phyloP scores from a whole-genome alignment of 1,284 basidiomycete genomes.

The Sparassis latifolia region DNA sequence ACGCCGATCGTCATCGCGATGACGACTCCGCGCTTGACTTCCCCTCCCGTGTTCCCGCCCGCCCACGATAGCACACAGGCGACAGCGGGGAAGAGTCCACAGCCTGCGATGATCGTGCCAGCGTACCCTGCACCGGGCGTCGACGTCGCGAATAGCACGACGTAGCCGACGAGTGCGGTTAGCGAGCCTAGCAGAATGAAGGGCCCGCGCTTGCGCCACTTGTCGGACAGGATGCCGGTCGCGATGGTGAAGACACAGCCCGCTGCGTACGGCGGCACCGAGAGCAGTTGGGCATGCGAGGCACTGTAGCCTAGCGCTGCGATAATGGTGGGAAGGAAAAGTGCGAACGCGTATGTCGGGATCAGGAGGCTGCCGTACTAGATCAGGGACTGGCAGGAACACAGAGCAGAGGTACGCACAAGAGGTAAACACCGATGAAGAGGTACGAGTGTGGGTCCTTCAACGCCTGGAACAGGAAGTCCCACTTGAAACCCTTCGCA shows the following conservation, averaged over 20 bases:
- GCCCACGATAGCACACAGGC: slow-evolving; percentile 57
- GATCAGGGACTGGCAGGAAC: slow-evolving; percentile 21
- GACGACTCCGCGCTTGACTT: slow-evolving; percentile 61
- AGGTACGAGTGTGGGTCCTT: slow-evolving; percentile 35
- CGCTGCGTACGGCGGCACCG: slow-evolving; percentile 15
- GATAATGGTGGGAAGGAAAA: slow-evolving; percentile 26
- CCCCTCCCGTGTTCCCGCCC: slow-evolving; percentile 60
- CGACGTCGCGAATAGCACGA: slow-evolving; percentile 44
- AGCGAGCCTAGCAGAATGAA: slow-evolving; percentile 53
- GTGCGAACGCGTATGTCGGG: slow-evolving; percentile 10
- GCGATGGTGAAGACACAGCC: slow-evolving; percentile 10
- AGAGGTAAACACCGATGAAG: slow-evolving; percentile 21
- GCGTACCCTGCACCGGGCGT: slow-evolving; percentile 51
- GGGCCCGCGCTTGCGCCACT: slow-evolving; percentile 31
- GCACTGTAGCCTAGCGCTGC: slow-evolving; percentile 23
- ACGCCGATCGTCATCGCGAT: slow-evolving; percentile 62
- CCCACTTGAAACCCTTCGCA: slow-evolving; percentile 16
- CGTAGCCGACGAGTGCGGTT: slow-evolving; percentile 56
- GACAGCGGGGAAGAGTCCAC: slow-evolving; percentile 57
- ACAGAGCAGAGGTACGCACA: slow-evolving; percentile 3
- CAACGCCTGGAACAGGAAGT: slow-evolving; percentile 18
- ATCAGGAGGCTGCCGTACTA: slow-evolving; percentile 33
- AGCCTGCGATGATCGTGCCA: slow-evolving; percentile 52
- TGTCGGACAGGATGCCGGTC: slow-evolving; percentile 8
- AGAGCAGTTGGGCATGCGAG: slow-evolving; percentile 19